Evolutionary conservation across 2,329 filamentous ascomycete species (phyloP).

Genomic region (Cordyceps cicadae): DNA sequence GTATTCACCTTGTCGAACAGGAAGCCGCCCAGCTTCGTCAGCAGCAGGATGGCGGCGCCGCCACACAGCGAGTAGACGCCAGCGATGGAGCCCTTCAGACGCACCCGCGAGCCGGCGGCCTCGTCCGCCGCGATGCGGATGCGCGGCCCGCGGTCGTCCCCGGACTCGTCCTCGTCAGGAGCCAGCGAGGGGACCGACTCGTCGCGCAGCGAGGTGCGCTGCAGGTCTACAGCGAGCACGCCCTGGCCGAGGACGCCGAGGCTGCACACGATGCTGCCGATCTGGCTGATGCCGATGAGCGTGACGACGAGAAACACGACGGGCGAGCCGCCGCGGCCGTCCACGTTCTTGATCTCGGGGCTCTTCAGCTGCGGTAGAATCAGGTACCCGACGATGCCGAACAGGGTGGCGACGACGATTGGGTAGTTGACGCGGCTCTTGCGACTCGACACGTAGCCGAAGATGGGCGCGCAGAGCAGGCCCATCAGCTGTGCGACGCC

Average conservation of each 20-base stretch:
- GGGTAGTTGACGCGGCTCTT: slow-evolving; percentile 62
- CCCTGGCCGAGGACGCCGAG: slow-evolving; percentile 80
- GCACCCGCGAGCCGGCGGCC: slow-evolving; percentile 38
- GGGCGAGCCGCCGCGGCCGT: slow-evolving; percentile 58
- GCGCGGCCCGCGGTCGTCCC: slow-evolving; percentile 32
- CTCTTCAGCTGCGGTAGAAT: slow-evolving; percentile 68
- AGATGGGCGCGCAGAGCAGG: slow-evolving; percentile 74
- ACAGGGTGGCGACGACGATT: slow-evolving; percentile 59
- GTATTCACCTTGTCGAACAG: slow-evolving; percentile 70
- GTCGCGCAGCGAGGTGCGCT: slow-evolving; percentile 18
- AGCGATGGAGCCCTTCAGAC: slow-evolving; percentile 86
- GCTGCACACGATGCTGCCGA: slow-evolving; percentile 92
- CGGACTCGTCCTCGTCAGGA: slow-evolving; percentile 31
- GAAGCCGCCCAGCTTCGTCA: slow-evolving; percentile 84
- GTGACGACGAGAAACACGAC: slow-evolving; percentile 68
- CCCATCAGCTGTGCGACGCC: slow-evolving; percentile 84
- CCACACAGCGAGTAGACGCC: slow-evolving; percentile 90
- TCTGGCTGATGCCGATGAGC: slow-evolving; percentile 84
- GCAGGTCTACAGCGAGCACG: slow-evolving; percentile 51
- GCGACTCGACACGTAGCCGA: slow-evolving; percentile 75
- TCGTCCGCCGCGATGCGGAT: slow-evolving; percentile 25
- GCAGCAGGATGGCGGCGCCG: slow-evolving; percentile 77
- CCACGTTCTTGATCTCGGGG: slow-evolving; percentile 60
- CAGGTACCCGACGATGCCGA: slow-evolving; percentile 72
- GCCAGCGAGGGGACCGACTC: slow-evolving; percentile 19